Conservation (phyloP, 2,329 filamentous ascomycete species). For the Apiospora koreana region DNA sequence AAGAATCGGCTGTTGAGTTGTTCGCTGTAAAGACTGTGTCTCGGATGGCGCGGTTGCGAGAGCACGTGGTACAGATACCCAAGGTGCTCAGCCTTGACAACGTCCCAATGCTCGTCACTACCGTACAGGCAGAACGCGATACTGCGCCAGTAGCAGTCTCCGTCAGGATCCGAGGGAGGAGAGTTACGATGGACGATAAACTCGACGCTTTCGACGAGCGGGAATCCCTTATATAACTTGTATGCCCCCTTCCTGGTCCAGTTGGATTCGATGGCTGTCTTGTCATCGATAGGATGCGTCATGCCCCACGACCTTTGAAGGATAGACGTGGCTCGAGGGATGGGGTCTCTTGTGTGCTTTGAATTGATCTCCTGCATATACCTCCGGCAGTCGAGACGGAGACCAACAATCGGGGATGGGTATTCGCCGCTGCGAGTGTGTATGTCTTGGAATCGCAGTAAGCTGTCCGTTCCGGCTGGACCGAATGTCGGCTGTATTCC, state of each 20-base stretch:
- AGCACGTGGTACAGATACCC: constrained; percentile 29
- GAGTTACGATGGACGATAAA: constrained; percentile 29
- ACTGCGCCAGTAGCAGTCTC: constrained; percentile 36
- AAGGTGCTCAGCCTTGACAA: constrained; percentile 37
- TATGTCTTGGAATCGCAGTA: constrained; percentile 13
- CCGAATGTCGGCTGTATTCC: background rate
- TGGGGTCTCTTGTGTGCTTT: background rate
- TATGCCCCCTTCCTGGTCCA: background rate
- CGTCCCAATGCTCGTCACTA: constrained; percentile 23
- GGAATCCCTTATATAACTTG: constrained; percentile 29
- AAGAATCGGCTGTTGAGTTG: constrained; percentile 27
- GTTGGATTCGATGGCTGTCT: constrained; percentile 1
- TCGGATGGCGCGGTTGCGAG: constrained; percentile 24
- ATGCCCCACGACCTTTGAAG: constrained; percentile 7
- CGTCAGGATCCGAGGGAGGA: constrained; percentile 10
- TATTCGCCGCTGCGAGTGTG: background rate
- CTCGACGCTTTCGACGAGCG: constrained; percentile 34
- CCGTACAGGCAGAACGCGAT: constrained; percentile 32
- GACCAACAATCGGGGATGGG: constrained; percentile 9
- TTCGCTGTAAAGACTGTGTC: constrained; percentile 26
- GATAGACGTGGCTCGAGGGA: background rate
- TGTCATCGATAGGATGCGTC: background rate
- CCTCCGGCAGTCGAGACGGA: background rate
- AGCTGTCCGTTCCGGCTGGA: background rate
- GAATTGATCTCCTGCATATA: background rate